Evolutionary conservation across 805 yeast species (phyloP).

Genomic region (Zygotorulaspora chibaensis): DNA sequence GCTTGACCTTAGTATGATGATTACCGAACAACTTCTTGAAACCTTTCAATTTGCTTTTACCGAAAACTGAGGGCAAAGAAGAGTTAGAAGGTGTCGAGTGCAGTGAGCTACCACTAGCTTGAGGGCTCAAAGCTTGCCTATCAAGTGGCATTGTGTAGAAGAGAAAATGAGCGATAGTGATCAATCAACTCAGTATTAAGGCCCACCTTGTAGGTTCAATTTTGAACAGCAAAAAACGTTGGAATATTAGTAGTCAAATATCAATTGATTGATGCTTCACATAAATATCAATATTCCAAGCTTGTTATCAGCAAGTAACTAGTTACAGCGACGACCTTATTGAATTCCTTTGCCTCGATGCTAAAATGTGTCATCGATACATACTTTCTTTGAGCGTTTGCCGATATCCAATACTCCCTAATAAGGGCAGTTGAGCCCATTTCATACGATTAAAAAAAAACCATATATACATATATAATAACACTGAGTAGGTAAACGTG

Average conservation of each 20-base stretch:
- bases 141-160: conserved; percentile 7
- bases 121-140: conserved; percentile 6
- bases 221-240: neutral
- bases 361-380: too few species aligned
- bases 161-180: neutral
- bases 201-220: neutral
- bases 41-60: conserved; percentile 10
- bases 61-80: conserved; percentile 10
- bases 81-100: conserved; percentile 11
- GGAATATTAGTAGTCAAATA: too few species aligned
- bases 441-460: too few species aligned
- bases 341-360: too few species aligned
- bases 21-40: conserved; percentile 12
- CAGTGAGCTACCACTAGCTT: conserved; percentile 9
- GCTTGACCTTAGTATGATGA: conserved; percentile 2
- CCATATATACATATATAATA: too few species aligned
- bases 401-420: too few species aligned
- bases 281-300: neutral
- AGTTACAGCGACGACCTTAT: neutral
- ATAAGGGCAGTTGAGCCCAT: too few species aligned
- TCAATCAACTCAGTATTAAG: neutral
- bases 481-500: too few species aligned
- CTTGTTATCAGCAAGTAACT: neutral
- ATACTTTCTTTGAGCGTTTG: too few species aligned
- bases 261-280: neutral